Evolutionary conservation across 495 filamentous ascomycete species (phyloP), one percentile per base, ranked within the genome.

Genomic region (Penicillium angulare): DNA sequence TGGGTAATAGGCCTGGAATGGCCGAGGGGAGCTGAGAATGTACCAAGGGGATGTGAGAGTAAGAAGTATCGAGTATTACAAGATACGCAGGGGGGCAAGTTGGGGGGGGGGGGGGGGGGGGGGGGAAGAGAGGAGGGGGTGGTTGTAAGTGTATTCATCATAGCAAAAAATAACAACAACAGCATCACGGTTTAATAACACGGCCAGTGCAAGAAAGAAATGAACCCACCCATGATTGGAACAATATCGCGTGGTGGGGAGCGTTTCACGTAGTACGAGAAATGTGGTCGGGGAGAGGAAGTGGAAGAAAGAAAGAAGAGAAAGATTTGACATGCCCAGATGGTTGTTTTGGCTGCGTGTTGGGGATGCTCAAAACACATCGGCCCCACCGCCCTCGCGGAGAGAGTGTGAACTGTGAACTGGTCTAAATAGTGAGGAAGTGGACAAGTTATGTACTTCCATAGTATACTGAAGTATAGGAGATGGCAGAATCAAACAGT

Each of bases 191-290:
- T n/a, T n/a, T n/a, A n/a, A n/a, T n/a, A n/a, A n/a, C n/a, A n/a
- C n/a, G n/a, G n/a, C n/a, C n/a, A n/a, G n/a, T n/a, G n/a, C 13
- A 9, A 31, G 13, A 31, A 6, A 31, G 27, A 31, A 6, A 31
- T 27, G 26, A 6, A 68, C 66, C 33, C 43, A 68, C 66, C 66
- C 66, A 68, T 68, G 56, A 55, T 61, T 48, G 13, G 16, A 20
- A 47, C 34, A 31, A 29, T 32, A 7, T 38, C 26, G 36, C 29
- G 59, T 55, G 44, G 47, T 50, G 47, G 33, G 20, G 16, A 12
- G 10, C 32, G 36, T 15, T 31, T 38, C 27, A 43, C 5, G 50
- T 51, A 35, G 44, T 53, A 51, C 53, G 29, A 47, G 41, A 17
- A 38, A 29, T 15, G 38, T 16, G 17, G 34, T 42, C 12, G 35